Percentiles rank a stretch among this genome's conserved stretches.
phyloP scores from a whole-genome alignment of 257 asterid genomes.

The Rauvolfia tetraphylla region DNA sequence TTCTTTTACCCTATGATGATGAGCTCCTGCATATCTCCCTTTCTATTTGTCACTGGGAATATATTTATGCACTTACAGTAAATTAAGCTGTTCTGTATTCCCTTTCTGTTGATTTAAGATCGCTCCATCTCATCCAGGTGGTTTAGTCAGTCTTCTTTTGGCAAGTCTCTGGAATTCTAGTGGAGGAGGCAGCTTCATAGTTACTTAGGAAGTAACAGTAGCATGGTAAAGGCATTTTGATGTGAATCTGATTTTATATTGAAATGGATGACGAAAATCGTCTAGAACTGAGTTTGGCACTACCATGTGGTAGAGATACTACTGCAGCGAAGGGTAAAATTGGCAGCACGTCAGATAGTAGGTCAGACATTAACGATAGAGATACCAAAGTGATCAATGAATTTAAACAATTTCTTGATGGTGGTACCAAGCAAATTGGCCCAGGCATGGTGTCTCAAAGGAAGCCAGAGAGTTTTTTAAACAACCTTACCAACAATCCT shows the following conservation, averaged over 20 bases:
- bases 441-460: slow-evolving; percentile 32
- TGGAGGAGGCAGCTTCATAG: not conserved
- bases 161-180: not conserved
- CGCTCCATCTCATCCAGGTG: slow-evolving; percentile 17
- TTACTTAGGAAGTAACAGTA: not conserved
- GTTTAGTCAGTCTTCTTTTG: not conserved
- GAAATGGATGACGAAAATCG: slow-evolving; percentile 75
- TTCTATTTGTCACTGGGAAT: not conserved
- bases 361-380: slow-evolving; percentile 65
- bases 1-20: not conserved
- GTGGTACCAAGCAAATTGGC: slow-evolving; percentile 57
- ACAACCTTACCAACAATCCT: slow-evolving; percentile 38
- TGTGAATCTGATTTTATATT: slow-evolving; percentile 2
- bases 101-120: slow-evolving; percentile 7
- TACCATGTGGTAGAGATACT: slow-evolving; percentile 67
- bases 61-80: not conserved
- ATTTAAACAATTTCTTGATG: slow-evolving; percentile 90
- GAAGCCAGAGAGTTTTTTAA: slow-evolving; percentile 50
- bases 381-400: slow-evolving; percentile 77
- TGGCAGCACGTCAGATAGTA: slow-evolving; percentile 58
- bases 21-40: not conserved
- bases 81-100: not conserved
- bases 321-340: slow-evolving; percentile 52
- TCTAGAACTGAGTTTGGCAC: slow-evolving; percentile 78
- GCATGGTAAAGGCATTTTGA: not conserved